phyloP scores from a whole-genome alignment of 108 stramenopile species.

The Fistulifera pelliculosa region DNA sequence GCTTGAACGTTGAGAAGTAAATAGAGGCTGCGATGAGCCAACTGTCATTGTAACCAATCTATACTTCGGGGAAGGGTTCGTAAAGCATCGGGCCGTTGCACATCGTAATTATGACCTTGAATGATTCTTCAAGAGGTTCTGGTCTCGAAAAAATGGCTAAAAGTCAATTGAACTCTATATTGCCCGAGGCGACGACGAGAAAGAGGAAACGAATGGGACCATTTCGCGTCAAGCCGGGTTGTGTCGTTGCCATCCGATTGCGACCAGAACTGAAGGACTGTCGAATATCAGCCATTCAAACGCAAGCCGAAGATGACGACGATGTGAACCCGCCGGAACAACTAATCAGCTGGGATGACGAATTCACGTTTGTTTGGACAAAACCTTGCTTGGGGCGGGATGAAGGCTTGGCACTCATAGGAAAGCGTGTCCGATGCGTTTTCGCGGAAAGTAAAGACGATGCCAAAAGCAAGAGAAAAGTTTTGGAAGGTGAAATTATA shows the following conservation, averaged over 20 bases:
- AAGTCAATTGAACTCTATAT: too few species aligned
- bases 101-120: too few species aligned
- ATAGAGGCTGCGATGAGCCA: too few species aligned
- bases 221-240: slow-evolving; percentile 62
- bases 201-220: slow-evolving; percentile 14
- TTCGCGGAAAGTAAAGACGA: slow-evolving; percentile 25
- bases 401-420: slow-evolving; percentile 53
- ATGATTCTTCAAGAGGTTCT: too few species aligned
- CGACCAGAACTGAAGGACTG: not conserved
- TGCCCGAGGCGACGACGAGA: too few species aligned
- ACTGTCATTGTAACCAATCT: too few species aligned
- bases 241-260: slow-evolving; percentile 54
- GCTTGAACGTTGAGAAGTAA: too few species aligned
- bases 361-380: slow-evolving; percentile 39
- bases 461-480: slow-evolving; percentile 13
- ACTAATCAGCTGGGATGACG: not conserved
- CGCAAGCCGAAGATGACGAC: not conserved
- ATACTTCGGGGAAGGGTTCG: too few species aligned
- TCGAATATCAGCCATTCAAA: slow-evolving; percentile 16
- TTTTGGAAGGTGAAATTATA: slow-evolving; percentile 56
- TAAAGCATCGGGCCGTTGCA: too few species aligned
- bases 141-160: too few species aligned
- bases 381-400: slow-evolving; percentile 49
- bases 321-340: not conserved
- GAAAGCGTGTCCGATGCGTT: slow-evolving; percentile 50